phyloP scores from a whole-genome alignment of 78 protist species.

The Carpediemonas membranifera region DNA sequence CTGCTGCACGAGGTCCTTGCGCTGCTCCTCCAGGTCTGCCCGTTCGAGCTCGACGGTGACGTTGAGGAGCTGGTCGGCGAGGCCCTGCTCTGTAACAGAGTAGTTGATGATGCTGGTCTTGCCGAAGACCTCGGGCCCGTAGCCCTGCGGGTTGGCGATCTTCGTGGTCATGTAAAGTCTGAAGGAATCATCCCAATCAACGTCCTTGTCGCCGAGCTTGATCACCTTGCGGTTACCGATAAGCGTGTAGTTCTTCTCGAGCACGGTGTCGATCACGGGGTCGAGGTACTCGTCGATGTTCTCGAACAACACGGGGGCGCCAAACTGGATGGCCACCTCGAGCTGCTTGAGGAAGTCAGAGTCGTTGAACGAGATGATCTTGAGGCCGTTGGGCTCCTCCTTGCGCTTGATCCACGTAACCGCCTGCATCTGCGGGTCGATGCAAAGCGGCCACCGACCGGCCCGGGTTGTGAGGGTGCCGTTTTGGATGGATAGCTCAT shows the following conservation, averaged over 20 bases:
- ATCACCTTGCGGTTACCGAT: slow-evolving; percentile 22
- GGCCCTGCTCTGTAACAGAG: slow-evolving; percentile 64
- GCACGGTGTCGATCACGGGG: slow-evolving; percentile 69
- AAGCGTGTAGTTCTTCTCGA: slow-evolving; percentile 42
- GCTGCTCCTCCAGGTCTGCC: slow-evolving; percentile 37
- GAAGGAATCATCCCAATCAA: slow-evolving; percentile 60
- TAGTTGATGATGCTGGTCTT: slow-evolving; percentile 63
- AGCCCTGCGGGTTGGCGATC: slow-evolving; percentile 65
- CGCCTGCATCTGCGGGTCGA: slow-evolving; percentile 63
- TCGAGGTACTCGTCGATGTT: slow-evolving; percentile 71
- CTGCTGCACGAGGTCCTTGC: slow-evolving; percentile 36
- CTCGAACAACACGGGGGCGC: slow-evolving; percentile 69
- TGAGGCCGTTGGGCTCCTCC: slow-evolving; percentile 30
- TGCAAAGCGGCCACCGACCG: slow-evolving; percentile 13
- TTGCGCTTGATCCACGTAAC: slow-evolving; percentile 56
- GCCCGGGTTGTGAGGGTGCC: slow-evolving; percentile 18
- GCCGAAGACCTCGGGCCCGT: slow-evolving; percentile 60
- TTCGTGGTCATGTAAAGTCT: slow-evolving; percentile 58
- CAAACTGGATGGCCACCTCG: slow-evolving; percentile 55
- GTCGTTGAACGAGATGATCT: slow-evolving; percentile 31
- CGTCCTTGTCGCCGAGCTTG: slow-evolving; percentile 56
- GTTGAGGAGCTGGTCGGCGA: slow-evolving; percentile 70
- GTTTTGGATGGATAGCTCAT: slow-evolving; percentile 29
- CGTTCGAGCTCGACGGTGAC: slow-evolving; percentile 55
- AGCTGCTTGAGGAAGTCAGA: slow-evolving; percentile 41